phyloP scores from a whole-genome alignment of 495 filamentous ascomycete species.

The Neurospora africana region DNA sequence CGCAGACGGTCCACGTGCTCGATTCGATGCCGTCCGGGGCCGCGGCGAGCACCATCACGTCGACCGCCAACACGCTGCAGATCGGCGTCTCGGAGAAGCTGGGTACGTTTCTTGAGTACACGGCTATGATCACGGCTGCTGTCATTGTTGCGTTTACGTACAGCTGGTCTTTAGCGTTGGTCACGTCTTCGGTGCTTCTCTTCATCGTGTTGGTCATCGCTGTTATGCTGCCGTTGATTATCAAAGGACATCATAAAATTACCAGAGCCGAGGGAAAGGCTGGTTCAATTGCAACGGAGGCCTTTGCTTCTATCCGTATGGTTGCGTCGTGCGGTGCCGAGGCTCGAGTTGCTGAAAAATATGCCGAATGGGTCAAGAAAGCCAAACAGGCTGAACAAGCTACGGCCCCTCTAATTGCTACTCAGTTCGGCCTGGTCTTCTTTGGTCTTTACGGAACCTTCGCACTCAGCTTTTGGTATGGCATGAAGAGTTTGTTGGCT shows the following conservation, averaged over 20 bases:
- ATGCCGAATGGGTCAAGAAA: conserved; percentile 46
- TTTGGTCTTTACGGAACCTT: conserved; percentile 34
- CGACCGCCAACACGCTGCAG: conserved; percentile 48
- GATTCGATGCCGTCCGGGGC: conserved; percentile 45
- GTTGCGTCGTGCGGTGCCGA: conserved; percentile 57
- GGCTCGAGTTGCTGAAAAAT: conserved; percentile 37
- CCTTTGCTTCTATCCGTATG: conserved; percentile 45
- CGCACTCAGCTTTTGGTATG: conserved; percentile 44
- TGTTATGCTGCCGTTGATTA: conserved; percentile 47
- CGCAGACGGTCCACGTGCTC: conserved; percentile 44
- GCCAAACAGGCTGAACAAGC: conserved; percentile 41
- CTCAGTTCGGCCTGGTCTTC: conserved; percentile 31
- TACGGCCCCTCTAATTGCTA: conserved; percentile 32
- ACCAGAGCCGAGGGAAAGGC: conserved; percentile 39
- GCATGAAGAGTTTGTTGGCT: conserved; percentile 31
- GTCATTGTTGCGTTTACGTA: conserved; percentile 50
- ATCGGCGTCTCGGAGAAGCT: conserved; percentile 55
- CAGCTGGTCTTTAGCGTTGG: conserved; percentile 47
- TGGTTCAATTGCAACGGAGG: conserved; percentile 48
- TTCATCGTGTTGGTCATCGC: conserved; percentile 45
- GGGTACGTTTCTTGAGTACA: conserved; percentile 43
- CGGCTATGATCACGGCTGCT: conserved; percentile 47
- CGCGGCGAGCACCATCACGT: conserved; percentile 47
- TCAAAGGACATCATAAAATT: conserved; percentile 37
- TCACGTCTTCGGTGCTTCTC: conserved; percentile 45